Conservation (phyloP, 2,329 filamentous ascomycete genomes). For the Curvularia spicifera region DNA sequence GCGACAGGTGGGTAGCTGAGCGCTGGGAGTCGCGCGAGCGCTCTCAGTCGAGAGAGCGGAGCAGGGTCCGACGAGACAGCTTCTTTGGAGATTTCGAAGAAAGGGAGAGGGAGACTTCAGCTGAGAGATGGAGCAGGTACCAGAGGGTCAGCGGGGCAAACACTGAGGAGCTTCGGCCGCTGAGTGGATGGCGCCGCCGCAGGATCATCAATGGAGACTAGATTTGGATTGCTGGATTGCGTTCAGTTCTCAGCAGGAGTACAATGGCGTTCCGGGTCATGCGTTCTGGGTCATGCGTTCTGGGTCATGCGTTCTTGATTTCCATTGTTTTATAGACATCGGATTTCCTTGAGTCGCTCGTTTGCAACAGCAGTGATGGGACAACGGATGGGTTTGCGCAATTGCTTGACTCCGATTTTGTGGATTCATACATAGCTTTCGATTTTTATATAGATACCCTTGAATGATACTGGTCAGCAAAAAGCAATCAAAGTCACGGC, state of each 20-base stretch:
- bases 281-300: not conserved
- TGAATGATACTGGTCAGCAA: not conserved
- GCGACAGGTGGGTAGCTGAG: conserved; percentile 37
- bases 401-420: not conserved
- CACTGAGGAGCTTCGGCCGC: conserved; percentile 42
- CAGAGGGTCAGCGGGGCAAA: conserved; percentile 37
- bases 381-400: not conserved
- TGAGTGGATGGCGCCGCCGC: conserved; percentile 32
- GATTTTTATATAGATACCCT: conserved; percentile 3
- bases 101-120: conserved; percentile 24
- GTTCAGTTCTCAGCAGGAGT: not conserved
- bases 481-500: not conserved
- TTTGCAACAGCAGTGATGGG: not conserved
- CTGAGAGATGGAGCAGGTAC: conserved; percentile 33
- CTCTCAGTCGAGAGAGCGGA: conserved; percentile 15
- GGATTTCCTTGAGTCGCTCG: conserved; percentile 3
- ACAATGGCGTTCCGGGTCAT: not conserved
- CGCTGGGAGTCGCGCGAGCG: conserved; percentile 38
- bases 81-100: conserved; percentile 25
- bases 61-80: conserved; percentile 13
- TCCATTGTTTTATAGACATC: not conserved
- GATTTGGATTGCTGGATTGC: too few species aligned
- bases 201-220: conserved; percentile 9
- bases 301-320: not conserved
- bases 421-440: not conserved